phyloP scores from a whole-genome alignment of 257 asterid species.

The Penstemon davidsonii region DNA sequence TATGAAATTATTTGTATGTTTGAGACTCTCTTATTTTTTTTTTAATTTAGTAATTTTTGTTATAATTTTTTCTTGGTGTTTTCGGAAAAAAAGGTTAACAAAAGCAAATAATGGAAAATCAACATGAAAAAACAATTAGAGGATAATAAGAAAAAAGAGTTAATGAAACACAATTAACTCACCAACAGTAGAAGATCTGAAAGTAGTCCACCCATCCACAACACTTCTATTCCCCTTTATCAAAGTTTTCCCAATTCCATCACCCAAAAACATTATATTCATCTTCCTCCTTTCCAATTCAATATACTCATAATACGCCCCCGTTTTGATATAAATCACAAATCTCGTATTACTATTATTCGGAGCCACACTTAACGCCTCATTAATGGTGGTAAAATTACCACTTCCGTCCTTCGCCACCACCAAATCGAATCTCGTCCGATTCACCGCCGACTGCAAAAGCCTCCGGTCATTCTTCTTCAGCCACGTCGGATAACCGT shows the following conservation, averaged over 20 bases:
- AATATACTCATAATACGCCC: conserved; percentile 53
- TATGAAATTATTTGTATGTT: no score
- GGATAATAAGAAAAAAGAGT: no score
- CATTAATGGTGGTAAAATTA: conserved; percentile 45
- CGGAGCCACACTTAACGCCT: conserved; percentile 46
- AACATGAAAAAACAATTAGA: no score
- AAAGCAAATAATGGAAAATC: no score
- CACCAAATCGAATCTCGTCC: conserved; percentile 31
- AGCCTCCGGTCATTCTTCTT: conserved; percentile 53
- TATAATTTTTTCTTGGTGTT: no score
- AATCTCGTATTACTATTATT: conserved; percentile 44
- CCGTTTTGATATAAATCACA: conserved; percentile 50
- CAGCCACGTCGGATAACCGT: conserved; percentile 75
- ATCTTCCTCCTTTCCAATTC: conserved; percentile 44
- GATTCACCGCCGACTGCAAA: conserved; percentile 52
- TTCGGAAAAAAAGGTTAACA: no score
- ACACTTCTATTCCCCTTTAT: conserved; percentile 57
- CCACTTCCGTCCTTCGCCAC: conserved; percentile 62
- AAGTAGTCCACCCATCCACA: conserved; percentile 54
- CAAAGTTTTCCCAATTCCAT: conserved; percentile 55
- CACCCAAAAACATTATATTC: conserved; percentile 52
- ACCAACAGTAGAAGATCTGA: conserved; percentile 63
- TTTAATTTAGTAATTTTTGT: no score
- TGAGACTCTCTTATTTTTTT: no score
- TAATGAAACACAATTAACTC: conserved; percentile 5